Evolutionary conservation across 2,329 filamentous ascomycete genomes (phyloP), one percentile per base, ranked within the genome.

Genomic region (Dactylonectria macrodidyma): DNA sequence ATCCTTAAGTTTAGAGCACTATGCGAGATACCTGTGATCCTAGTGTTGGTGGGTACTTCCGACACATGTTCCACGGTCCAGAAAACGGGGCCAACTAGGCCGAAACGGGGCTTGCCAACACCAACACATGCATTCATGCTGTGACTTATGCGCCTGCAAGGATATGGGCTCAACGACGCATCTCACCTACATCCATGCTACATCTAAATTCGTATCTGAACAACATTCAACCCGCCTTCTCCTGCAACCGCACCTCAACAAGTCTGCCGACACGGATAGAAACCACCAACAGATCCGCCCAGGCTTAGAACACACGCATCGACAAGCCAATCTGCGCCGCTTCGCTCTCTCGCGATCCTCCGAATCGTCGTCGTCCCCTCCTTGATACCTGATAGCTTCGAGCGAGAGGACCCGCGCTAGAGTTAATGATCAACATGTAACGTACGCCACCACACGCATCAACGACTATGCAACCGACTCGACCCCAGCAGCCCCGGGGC

Each of bases 391-490:
- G 10, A 6, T 5, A 55, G 46, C 51, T 54, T 47, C 22, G 60
- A 50, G 46, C 64, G 46, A 36, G 55, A 46, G 62, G 60, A 30
- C 33, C 63, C 59, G 55, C 62, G 47, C 70, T 55, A 47, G 52
- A 41, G 22, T 55, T 62, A 68, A 68, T 67, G 62, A 75, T 76
- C 79, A 85, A 83, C 78, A 86, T 85, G 84, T 84, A 78, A 84
- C 80, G 26, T 78, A 75, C 72, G 71, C 76, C 68, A 66, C 68
- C 63, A 65, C 59, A 48, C 60, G 64, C 69, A 74, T 75, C 72
- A 71, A 76, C 74, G 70, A 82, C 77, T 76, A 88, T 88, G 85
- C 85, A 87, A 77, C 83, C 83, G 72, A 78, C 81, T 73, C 82
- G 84, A 74, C 82, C 84, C 66, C 79, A 79, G 59, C 79, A 79